phyloP scores from a whole-genome alignment of 2,329 filamentous ascomycete species.

The Scorias spongiosa region DNA sequence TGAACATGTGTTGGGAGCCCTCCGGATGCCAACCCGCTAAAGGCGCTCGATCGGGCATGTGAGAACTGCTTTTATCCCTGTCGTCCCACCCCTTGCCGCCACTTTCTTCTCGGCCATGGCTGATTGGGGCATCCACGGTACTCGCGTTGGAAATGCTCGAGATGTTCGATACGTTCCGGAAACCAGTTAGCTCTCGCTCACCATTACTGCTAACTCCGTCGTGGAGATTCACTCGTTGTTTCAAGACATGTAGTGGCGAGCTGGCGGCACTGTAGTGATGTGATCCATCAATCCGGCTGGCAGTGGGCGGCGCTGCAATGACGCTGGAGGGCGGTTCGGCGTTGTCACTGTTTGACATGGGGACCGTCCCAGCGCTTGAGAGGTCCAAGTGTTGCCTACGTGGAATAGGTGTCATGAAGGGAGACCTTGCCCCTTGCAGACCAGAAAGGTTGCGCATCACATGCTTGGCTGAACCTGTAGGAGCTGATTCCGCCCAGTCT shows the following conservation, averaged over 20 bases:
- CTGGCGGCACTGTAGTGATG: conserved; percentile 1
- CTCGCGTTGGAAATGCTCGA: conserved; percentile 28
- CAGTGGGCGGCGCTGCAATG: conserved; percentile 13
- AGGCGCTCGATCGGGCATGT: background rate
- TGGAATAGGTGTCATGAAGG: conserved; percentile 17
- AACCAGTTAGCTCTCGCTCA: conserved; percentile 11
- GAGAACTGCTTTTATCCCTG: conserved; percentile 1
- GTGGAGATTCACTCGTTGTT: conserved; percentile 8
- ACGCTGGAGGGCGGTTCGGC: conserved; percentile 18
- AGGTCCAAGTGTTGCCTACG: conserved; percentile 8
- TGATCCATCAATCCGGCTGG: conserved; percentile 6
- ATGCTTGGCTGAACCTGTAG: conserved; percentile 8
- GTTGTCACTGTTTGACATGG: conserved; percentile 10
- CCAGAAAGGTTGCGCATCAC: conserved; percentile 15
- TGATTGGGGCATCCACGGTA: conserved; percentile 17
- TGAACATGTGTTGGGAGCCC: conserved; percentile 12
- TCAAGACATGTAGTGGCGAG: conserved; percentile 14
- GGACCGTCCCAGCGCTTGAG: conserved; percentile 13
- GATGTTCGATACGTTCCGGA: conserved; percentile 22
- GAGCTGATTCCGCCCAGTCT: conserved; percentile 16
- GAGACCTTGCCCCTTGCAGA: conserved; percentile 4
- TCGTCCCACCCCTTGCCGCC: background rate
- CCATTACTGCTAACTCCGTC: conserved; percentile 4
- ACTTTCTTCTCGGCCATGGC: background rate
- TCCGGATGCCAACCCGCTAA: conserved; percentile 4